Evolutionary conservation across 2,329 filamentous ascomycete genomes (phyloP).

Genomic region (Mariannaea sp.): DNA sequence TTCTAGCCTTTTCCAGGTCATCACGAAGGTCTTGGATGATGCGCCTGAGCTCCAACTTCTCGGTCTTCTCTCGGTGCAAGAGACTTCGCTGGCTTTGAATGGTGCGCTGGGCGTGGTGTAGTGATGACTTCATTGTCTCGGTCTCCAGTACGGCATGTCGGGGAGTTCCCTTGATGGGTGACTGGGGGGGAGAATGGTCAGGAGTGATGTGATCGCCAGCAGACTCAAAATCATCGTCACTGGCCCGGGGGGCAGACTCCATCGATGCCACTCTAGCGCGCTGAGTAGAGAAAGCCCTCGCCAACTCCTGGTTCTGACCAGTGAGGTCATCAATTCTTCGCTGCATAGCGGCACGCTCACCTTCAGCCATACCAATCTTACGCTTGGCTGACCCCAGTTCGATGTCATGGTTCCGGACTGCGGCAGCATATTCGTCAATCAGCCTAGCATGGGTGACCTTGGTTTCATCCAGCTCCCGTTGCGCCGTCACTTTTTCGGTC

Average conservation of each 20-base stretch:
- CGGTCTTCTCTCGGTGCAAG: constrained; percentile 96
- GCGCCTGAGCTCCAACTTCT: constrained; percentile 93
- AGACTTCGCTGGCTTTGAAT: constrained; percentile 95
- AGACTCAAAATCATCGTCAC: constrained; percentile 67
- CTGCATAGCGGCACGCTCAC: constrained; percentile 77
- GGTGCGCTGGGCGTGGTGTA: constrained; percentile 93
- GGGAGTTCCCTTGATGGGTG: constrained; percentile 88
- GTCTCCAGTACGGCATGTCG: constrained; percentile 91
- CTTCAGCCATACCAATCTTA: constrained; percentile 76
- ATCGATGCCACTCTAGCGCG: constrained; percentile 70
- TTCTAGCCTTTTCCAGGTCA: constrained; percentile 77
- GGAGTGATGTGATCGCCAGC: constrained; percentile 74
- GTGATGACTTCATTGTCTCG: constrained; percentile 91
- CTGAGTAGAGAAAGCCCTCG: constrained; percentile 77
- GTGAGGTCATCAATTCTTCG: constrained; percentile 87
- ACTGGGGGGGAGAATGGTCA: constrained; percentile 88
- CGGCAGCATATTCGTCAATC: constrained; percentile 76
- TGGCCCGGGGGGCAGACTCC: constrained; percentile 61
- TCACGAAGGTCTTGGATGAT: constrained; percentile 95
- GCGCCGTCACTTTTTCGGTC: constrained; percentile 75
- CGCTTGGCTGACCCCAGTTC: constrained; percentile 85
- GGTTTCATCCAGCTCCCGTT: constrained; percentile 90
- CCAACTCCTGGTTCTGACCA: constrained; percentile 88
- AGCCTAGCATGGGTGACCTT: constrained; percentile 80
- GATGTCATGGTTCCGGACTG: constrained; percentile 83